Percentiles rank a stretch among this genome's conserved stretches.
phyloP scores from a whole-genome alignment of 148 eudicot species.

The Chenopodium berlandieri region DNA sequence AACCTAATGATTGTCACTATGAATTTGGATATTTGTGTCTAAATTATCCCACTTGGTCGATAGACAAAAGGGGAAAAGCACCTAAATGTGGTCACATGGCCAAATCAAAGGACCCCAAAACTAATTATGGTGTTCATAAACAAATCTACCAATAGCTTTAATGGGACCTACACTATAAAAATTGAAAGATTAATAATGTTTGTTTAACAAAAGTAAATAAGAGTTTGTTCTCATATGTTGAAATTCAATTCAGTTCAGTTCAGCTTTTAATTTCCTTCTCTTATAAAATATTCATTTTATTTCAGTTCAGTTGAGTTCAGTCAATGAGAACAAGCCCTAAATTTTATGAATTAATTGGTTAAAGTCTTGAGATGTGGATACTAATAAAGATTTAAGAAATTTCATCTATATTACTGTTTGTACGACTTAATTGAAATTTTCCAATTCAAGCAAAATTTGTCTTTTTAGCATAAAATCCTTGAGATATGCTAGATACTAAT shows the following conservation, averaged over 20 bases:
- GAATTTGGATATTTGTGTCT: conserved; percentile 18
- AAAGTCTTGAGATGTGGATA: too few relatives aligned
- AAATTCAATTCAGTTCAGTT: too few relatives aligned
- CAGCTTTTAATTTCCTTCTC: too few relatives aligned
- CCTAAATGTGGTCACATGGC: conserved; percentile 20
- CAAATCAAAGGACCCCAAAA: conserved; percentile 9
- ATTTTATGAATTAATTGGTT: too few relatives aligned
- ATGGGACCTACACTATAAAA: conserved; percentile 4
- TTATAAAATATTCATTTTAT: too few relatives aligned
- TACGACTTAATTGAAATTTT: neutral
- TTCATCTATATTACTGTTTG: too few relatives aligned
- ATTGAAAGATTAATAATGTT: too few relatives aligned
- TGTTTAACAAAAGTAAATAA: too few relatives aligned
- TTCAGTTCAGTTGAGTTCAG: too few relatives aligned
- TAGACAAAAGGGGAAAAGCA: conserved; percentile 20
- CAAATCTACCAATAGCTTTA: conserved; percentile 7
- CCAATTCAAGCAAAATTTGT: conserved; percentile 11
- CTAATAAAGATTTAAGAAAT: too few relatives aligned
- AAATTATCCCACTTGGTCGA: conserved; percentile 10
- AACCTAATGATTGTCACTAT: conserved; percentile 19
- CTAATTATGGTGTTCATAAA: conserved; percentile 5
- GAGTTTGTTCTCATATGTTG: too few relatives aligned
- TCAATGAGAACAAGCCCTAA: too few relatives aligned
- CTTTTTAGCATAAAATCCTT: neutral
- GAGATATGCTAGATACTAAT: neutral